Base-by-base conservation (phyloP, 139 green algal genomes). In the Dunaliella primolecta region DNA sequence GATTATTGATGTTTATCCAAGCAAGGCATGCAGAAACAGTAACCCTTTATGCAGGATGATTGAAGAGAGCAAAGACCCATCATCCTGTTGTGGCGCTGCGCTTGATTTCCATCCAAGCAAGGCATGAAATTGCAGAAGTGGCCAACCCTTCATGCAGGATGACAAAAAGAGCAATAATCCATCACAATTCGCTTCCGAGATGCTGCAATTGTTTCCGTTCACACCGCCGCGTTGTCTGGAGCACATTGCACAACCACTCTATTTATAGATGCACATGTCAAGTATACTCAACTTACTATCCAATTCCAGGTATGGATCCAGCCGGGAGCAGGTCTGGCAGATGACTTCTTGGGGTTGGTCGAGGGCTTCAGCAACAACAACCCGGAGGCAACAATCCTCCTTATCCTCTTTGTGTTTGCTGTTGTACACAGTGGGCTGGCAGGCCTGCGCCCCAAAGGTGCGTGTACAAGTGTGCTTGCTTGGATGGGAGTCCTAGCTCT, bases 341-440 rank as follows among this genome's bases (percentile, higher is more conserved):
- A 93, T 0, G 87, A 95, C 57, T 98, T 94, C 83, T 33, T 98
- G 1, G 80, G 84, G 0, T 3, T 80, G 0, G 3, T 98, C 0
- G 84, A 96, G 33, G 83, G 36, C 0, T 64, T 94, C 0, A 90
- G 87, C 0, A 75, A 84, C 25, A 81, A 85, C 37, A 94, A 91
- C 87, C 87, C 91, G 31, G 89, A 96, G 82, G 89, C 90, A 31
- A 91, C 93, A 3, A 98, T 99, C 29, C 11, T 97, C 2, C 70
- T 89, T 0, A 95, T 99, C 32, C 91, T 99, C 30, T 74, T 86
- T 2, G 75, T 98, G 0, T 99, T 99, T 92, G 97, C 92, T 0
- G 20, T 97, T 0, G 91, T 90, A 0, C 97, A 99, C 93, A 97
- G 92, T 79, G 97, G 97, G 15, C 84, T 98, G 32, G 97, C 97